Conservation (phyloP, 352 stramenopile genomes). For the Blastocystis hominis region DNA sequence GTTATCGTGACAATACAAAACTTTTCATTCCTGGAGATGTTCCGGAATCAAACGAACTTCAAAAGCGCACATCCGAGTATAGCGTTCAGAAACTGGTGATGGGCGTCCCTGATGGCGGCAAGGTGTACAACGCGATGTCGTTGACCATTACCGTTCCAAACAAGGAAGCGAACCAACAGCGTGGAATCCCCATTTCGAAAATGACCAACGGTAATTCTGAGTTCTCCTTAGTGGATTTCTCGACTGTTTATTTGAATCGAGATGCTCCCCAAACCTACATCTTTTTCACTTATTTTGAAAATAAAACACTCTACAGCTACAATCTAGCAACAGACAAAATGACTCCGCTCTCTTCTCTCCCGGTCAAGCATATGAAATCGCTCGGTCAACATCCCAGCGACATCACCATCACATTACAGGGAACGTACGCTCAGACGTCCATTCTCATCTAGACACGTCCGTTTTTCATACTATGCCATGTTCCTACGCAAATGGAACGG, state of each 20-base stretch:
- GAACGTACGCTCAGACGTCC: background rate
- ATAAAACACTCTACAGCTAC: background rate
- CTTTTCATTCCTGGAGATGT: slow-evolving; percentile 43
- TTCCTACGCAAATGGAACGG: slow-evolving; percentile 2
- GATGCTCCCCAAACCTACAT: background rate
- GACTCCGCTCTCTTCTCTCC: background rate
- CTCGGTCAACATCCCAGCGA: background rate
- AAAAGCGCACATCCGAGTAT: slow-evolving; percentile 34
- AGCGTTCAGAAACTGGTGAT: slow-evolving; percentile 12
- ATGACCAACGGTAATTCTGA: background rate
- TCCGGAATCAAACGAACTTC: background rate
- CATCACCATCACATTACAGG: slow-evolving; percentile 15
- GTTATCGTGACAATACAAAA: background rate
- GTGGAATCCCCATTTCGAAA: background rate
- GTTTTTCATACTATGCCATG: slow-evolving; percentile 40
- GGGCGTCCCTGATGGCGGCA: background rate
- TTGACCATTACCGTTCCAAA: slow-evolving; percentile 17
- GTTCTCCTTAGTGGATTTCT: background rate
- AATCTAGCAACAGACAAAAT: background rate
- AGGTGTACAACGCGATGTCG: background rate
- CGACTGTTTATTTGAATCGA: background rate
- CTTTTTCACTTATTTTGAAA: background rate
- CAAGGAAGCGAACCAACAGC: background rate
- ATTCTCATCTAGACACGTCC: background rate
- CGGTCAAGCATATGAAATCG: background rate